Evolutionary conservation across 2,329 filamentous ascomycete species (phyloP).

Genomic region (Fusarium zealandicum): DNA sequence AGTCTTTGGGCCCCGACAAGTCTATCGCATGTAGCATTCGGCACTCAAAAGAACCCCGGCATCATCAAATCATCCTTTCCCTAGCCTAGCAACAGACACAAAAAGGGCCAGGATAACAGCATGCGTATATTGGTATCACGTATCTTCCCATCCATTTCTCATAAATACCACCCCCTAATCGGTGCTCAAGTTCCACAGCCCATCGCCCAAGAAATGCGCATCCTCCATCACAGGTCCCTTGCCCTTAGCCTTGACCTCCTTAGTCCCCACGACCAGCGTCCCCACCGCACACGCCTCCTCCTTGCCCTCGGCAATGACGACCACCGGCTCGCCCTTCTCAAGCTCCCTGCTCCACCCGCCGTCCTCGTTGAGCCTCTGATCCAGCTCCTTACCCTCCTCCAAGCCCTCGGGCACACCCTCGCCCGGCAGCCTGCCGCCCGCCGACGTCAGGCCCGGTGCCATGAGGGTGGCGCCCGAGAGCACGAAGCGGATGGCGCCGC

Average conservation of each 20-base stretch:
- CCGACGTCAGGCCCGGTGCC: constrained; percentile 89
- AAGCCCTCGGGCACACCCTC: constrained; percentile 46
- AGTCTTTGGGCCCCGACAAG: no score
- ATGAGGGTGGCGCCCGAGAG: constrained; percentile 92
- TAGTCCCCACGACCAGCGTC: constrained; percentile 80
- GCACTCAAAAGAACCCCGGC: no score
- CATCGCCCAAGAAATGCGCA: constrained; percentile 92
- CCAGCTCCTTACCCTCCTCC: constrained; percentile 53
- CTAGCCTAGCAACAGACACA: no score
- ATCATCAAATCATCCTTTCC: no score
- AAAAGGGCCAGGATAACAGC: background rate
- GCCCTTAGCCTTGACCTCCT: constrained; percentile 91
- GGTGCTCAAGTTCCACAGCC: constrained; percentile 77
- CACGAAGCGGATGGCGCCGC: constrained; percentile 96
- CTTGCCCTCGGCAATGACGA: constrained; percentile 93
- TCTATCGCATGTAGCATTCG: no score
- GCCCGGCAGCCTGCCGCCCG: constrained; percentile 80
- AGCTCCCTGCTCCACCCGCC: constrained; percentile 72
- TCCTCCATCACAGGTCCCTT: constrained; percentile 95
- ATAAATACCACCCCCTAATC: constrained; percentile 47
- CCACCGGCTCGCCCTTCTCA: constrained; percentile 82
- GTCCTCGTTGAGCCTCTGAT: constrained; percentile 54
- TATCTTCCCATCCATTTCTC: constrained; percentile 1
- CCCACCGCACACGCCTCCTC: constrained; percentile 89
- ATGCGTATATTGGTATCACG: constrained; percentile 34